phyloP scores from a whole-genome alignment of 2,329 filamentous ascomycete genomes.

The Cladobotryum mycophilum region DNA sequence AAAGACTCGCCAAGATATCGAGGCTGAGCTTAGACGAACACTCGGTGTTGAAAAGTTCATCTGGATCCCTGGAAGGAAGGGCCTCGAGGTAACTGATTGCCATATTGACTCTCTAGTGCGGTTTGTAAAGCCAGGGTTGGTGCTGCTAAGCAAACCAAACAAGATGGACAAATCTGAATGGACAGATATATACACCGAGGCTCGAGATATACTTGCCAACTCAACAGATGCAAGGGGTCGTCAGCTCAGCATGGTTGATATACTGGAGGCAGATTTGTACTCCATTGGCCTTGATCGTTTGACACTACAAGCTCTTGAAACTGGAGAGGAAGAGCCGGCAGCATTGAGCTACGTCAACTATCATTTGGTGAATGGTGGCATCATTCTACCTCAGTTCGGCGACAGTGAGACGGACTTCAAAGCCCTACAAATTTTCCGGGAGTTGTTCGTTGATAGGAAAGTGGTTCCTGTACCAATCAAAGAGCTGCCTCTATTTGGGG shows the following conservation, averaged over 20 bases:
- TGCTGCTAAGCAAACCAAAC: conserved; percentile 12
- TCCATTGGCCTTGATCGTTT: too few relatives aligned
- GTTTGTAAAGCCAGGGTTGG: neutral
- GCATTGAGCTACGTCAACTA: too few relatives aligned
- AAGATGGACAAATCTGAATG: neutral
- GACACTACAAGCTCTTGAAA: too few relatives aligned
- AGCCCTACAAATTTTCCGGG: conserved; percentile 8
- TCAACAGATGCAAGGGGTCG: conserved; percentile 3
- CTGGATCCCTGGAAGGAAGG: conserved; percentile 20
- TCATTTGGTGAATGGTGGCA: conserved; percentile 19
- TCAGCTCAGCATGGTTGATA: too few relatives aligned
- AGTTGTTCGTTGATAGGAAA: neutral
- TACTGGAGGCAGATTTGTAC: too few relatives aligned
- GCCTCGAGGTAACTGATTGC: conserved; percentile 20
- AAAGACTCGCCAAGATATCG: too few relatives aligned
- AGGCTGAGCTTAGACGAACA: conserved; percentile 12
- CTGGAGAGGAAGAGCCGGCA: too few relatives aligned
- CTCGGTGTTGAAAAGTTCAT: conserved; percentile 20
- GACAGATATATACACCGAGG: conserved; percentile 16
- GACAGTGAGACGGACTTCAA: conserved; percentile 15
- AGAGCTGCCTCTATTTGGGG: too few relatives aligned
- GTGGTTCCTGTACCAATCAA: too few relatives aligned
- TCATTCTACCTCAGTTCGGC: conserved; percentile 23
- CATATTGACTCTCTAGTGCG: conserved; percentile 23
- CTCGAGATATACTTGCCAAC: conserved; percentile 18